A percentile compares a stretch with the other conserved stretches of the same genome.
These are phyloP conservation scores for Trichoderma atrobrunneum DNA, from an alignment of 2,329 filamentous ascomycete genomes.

Conservation along the genomic window DNA sequence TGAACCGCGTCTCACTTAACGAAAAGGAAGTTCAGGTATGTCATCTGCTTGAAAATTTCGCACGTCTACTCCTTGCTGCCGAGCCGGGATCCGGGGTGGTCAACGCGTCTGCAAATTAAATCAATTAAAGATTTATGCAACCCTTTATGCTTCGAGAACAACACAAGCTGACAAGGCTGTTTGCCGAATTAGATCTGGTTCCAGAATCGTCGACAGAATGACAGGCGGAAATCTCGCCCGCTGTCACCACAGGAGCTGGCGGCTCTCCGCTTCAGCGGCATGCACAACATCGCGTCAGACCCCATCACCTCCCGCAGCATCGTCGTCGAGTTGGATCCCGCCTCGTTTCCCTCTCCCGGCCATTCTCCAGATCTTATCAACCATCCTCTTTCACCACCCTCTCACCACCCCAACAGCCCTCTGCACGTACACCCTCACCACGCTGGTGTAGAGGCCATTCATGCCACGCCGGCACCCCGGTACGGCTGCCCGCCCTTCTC, in stretches of 20 bases:
- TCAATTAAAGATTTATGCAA: conserved; percentile 15
- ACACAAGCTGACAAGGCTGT: conserved; percentile 12
- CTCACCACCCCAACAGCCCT: conserved; percentile 27
- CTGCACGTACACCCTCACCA: conserved; percentile 24
- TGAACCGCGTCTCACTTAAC: conserved; percentile 79
- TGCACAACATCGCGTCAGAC: conserved; percentile 52
- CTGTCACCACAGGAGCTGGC: conserved; percentile 74
- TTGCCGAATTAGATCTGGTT: conserved; percentile 80
- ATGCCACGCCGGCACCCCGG: conserved; percentile 26
- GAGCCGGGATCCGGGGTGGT: not conserved
- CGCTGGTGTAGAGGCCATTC: conserved; percentile 26
- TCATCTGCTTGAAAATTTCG: conserved; percentile 19
- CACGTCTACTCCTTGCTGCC: not conserved
- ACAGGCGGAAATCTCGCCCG: conserved; percentile 82
- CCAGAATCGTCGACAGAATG: conserved; percentile 91
- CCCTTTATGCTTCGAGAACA: not conserved
- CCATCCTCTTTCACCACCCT: conserved; percentile 27
- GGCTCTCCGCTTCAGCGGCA: conserved; percentile 54
- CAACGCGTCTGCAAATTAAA: conserved; percentile 11
- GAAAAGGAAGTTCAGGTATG: conserved; percentile 96
- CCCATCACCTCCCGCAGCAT: conserved; percentile 32
- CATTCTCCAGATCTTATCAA: conserved; percentile 27
- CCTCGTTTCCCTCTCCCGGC: conserved; percentile 29
- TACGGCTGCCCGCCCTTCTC: conserved; percentile 4
- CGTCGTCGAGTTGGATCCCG: conserved; percentile 29